Percentiles rank a stretch among this genome's conserved stretches.
phyloP scores from a whole-genome alignment of 2,329 filamentous ascomycete genomes.

The Hysterium pulicare region DNA sequence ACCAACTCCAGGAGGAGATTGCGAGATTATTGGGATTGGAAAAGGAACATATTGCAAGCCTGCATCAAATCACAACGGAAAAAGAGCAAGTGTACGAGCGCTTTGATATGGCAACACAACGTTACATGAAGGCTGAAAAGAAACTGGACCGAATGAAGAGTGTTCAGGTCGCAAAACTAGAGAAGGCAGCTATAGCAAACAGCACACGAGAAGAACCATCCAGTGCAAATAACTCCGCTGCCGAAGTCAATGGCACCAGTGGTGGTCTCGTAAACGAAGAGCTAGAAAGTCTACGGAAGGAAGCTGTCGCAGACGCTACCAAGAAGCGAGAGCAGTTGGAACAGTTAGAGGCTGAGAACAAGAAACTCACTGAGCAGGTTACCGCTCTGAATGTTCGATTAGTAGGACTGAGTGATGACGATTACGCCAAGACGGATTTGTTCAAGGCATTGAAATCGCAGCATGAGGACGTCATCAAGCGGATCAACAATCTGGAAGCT shows the following conservation, averaged over 20 bases:
- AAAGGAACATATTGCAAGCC: conserved; percentile 73
- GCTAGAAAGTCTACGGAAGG: conserved; percentile 71
- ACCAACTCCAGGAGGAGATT: conserved; percentile 71
- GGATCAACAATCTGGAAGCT: conserved; percentile 87
- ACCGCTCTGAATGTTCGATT: conserved; percentile 66
- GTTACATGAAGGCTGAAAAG: conserved; percentile 94
- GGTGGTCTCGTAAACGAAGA: conserved; percentile 60
- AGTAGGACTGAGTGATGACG: conserved; percentile 79
- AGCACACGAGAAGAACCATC: conserved; percentile 36
- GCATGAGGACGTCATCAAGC: conserved; percentile 87
- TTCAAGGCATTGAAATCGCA: conserved; percentile 90
- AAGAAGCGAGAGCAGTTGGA: conserved; percentile 91
- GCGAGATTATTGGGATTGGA: conserved; percentile 73
- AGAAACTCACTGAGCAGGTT: conserved; percentile 72
- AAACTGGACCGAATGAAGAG: conserved; percentile 88
- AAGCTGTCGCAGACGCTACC: conserved; percentile 68
- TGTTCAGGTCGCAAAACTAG: conserved; percentile 82
- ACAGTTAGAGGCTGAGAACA: conserved; percentile 72
- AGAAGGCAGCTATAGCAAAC: conserved; percentile 66
- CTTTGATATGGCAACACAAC: conserved; percentile 80
- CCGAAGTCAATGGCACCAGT: conserved; percentile 57
- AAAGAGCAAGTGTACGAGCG: conserved; percentile 84
- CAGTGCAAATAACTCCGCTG: conserved; percentile 49
- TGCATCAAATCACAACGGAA: conserved; percentile 72
- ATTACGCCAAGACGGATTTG: conserved; percentile 86